Evolutionary conservation across 1,139 yeast species (phyloP).

Genomic region (Taphrina populina): DNA sequence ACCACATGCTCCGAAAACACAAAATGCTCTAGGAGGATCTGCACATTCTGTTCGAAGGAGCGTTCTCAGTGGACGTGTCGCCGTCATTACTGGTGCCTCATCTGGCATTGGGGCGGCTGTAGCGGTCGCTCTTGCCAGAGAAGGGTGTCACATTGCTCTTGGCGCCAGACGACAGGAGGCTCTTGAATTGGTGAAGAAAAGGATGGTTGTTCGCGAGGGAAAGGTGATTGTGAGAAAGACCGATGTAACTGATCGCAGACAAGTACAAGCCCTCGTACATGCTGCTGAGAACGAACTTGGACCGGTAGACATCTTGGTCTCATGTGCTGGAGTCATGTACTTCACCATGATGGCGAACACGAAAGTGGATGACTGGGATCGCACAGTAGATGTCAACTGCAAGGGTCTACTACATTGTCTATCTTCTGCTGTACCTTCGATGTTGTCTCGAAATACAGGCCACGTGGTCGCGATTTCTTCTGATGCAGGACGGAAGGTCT

Average conservation of each 20-base stretch:
- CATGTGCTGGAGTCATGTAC: conserved; percentile 24
- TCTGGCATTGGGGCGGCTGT: conserved; percentile 34
- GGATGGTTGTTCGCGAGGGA: conserved; percentile 24
- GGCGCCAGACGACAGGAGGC: conserved; percentile 26
- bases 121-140: conserved; percentile 35
- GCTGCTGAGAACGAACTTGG: conserved; percentile 15
- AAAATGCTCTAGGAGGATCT: conserved; percentile 10
- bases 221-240: conserved; percentile 15
- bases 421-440: conserved; percentile 10
- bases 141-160: conserved; percentile 26
- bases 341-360: conserved; percentile 19
- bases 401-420: conserved; percentile 12
- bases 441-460: conserved; percentile 9
- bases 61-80: conserved; percentile 13
- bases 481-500: conserved; percentile 18
- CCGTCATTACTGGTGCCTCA: conserved; percentile 34
- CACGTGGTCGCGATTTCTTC: conserved; percentile 20
- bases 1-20: conserved; percentile 6
- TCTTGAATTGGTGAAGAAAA: conserved; percentile 13
- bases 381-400: conserved; percentile 18
- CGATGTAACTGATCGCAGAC: conserved; percentile 7
- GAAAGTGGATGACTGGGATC: conserved; percentile 16
- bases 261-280: conserved; percentile 5
- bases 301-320: conserved; percentile 14
- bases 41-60: conserved; percentile 13